A percentile compares a stretch with the other conserved stretches of the same genome.
Evolutionary conservation across 768 basidiomycete genomes (phyloP).

Genomic region (Russula foetens): DNA sequence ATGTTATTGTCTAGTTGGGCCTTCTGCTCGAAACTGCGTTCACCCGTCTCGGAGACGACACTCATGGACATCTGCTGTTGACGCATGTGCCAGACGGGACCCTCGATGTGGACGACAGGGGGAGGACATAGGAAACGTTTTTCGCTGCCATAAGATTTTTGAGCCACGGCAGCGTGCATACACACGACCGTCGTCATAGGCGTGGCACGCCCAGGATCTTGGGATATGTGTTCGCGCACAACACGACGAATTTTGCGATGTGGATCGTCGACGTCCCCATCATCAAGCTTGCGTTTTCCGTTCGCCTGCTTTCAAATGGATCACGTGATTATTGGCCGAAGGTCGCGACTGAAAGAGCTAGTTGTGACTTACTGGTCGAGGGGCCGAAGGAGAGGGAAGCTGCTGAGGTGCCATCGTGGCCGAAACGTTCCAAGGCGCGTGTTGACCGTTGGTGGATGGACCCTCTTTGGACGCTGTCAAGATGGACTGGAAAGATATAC

Average conservation of each 20-base stretch:
- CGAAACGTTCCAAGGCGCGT: conserved; percentile 19
- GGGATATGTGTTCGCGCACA: conserved; percentile 73
- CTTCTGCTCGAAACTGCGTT: conserved; percentile 79
- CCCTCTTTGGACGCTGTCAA: conserved; percentile 20
- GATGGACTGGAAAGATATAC: conserved; percentile 23
- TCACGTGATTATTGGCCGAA: conserved; percentile 14
- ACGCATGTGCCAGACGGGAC: conserved; percentile 79
- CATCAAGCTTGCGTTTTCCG: conserved; percentile 70
- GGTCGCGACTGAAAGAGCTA: not conserved
- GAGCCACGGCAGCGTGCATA: conserved; percentile 86
- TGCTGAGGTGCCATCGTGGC: conserved; percentile 8
- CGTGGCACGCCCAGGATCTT: conserved; percentile 65
- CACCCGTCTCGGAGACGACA: conserved; percentile 75
- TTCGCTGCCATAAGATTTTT: conserved; percentile 94
- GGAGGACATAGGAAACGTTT: conserved; percentile 93
- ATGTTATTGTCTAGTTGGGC: conserved; percentile 76
- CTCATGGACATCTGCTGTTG: conserved; percentile 78
- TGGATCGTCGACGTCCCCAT: conserved; percentile 49
- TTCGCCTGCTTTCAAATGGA: conserved; percentile 26
- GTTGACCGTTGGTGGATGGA: conserved; percentile 18
- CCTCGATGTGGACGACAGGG: conserved; percentile 87
- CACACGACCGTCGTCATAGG: conserved; percentile 90
- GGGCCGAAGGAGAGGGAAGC: conserved; percentile 12
- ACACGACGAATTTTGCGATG: conserved; percentile 80
- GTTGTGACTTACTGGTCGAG: conserved; percentile 14